Evolutionary conservation across 768 basidiomycete genomes (phyloP), one percentile per base, ranked within the genome.

Genomic region (Rhizopogon vesiculosus): DNA sequence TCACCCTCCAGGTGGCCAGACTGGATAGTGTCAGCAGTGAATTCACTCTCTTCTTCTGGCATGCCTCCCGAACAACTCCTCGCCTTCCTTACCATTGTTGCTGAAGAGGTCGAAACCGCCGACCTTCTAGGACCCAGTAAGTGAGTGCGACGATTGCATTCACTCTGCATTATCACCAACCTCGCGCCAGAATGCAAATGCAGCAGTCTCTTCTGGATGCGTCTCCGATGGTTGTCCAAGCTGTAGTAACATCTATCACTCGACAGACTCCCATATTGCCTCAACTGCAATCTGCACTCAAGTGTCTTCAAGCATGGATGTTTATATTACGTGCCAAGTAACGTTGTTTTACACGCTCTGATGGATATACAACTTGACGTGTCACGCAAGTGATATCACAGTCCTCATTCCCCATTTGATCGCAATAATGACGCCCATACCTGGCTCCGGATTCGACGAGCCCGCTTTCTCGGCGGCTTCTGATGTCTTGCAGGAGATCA

Each of bases 281-380:
- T 9, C 82, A 93, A 58, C 75, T 88, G 0, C 78, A 79, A 16
- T 83, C 90, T 0, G 89, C 91, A 0, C 76, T 94, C 52, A 84
- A 82, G 57, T 93, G 91, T 66, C 72, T 95, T 2, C 85, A 91
- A 65, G 84, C 89, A 2, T 98, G 93, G 94, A 82, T 95, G 62
- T 71, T 77, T 2, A 78, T 81, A 38, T 69, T 95, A 9, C 85
- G 82, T 25, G 78, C 81, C 56, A 83, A 82, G 91, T 92, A 61
- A 60, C 80, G 51, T 8, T n/a, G 40, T 18, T 53, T 28, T 31
- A 4, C 15, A 28, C 29, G 0, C 5, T 25, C 16, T 29, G 28
- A 1, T 29, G 9, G 42, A 19, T 8, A 19, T 51, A 39, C 56
- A 57, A 56, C 42, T 31, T 39, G 10, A 35, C 62, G 42, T 28